Conservation (phyloP, 345 rosid genomes). For the Bruguiera sexangula region DNA sequence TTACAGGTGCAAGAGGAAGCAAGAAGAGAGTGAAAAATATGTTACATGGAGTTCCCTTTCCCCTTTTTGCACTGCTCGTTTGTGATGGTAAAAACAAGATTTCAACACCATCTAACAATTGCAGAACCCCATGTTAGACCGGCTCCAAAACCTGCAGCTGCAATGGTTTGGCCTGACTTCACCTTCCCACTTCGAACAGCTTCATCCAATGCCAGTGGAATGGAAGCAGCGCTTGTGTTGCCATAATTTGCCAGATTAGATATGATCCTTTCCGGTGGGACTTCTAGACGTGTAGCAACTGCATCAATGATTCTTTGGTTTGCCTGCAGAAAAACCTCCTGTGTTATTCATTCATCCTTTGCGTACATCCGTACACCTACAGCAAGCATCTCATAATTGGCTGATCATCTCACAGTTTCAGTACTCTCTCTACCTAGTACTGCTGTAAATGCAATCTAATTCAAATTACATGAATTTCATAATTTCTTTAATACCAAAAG, state of each 20-base stretch:
- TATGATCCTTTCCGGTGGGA: slow-evolving; percentile 76
- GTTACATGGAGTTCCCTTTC: slow-evolving; percentile 11
- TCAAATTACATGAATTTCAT: too few relatives aligned
- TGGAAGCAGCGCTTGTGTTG: slow-evolving; percentile 89
- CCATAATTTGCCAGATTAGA: slow-evolving; percentile 88
- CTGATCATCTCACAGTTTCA: not conserved
- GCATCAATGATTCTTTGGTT: slow-evolving; percentile 93
- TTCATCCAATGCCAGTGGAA: slow-evolving; percentile 91
- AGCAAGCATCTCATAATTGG: not conserved
- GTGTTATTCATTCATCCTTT: not conserved
- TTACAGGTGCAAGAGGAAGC: slow-evolving; percentile 7
- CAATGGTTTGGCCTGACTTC: slow-evolving; percentile 69
- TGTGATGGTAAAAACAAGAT: slow-evolving; percentile 5
- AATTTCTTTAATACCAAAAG: too few relatives aligned
- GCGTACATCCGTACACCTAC: not conserved
- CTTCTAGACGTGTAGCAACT: slow-evolving; percentile 69
- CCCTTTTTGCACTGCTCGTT: slow-evolving; percentile 3
- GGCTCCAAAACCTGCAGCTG: slow-evolving; percentile 87
- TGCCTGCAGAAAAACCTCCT: slow-evolving; percentile 53
- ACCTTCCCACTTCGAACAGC: slow-evolving; percentile 86
- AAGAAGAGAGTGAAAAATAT: slow-evolving; percentile 11
- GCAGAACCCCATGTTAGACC: slow-evolving; percentile 98
- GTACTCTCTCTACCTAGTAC: not conserved
- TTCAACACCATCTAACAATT: slow-evolving; percentile 75
- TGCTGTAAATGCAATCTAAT: too few relatives aligned